Evolutionary conservation across 441 rosid species (phyloP).

Genomic region (Lepidium campestre): DNA sequence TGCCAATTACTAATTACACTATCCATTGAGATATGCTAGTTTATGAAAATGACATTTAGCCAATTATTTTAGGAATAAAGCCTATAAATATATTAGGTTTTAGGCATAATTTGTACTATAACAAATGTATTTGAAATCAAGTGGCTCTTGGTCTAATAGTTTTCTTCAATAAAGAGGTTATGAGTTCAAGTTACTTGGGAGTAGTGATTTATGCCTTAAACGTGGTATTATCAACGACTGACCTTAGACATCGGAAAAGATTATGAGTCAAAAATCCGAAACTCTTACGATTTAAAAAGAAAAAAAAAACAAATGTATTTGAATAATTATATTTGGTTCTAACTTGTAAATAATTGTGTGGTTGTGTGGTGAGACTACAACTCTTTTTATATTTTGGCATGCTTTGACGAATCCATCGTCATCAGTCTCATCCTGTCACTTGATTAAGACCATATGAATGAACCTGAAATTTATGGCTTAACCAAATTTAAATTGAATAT

Average conservation of each 20-base stretch:
- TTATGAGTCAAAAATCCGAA: too few species aligned
- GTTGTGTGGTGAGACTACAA: constrained; percentile 18
- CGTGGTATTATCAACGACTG: too few species aligned
- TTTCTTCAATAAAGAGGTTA: too few species aligned
- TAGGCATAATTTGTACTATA: not conserved
- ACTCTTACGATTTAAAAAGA: too few species aligned
- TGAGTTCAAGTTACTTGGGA: too few species aligned
- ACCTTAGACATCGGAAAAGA: too few species aligned
- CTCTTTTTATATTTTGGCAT: not conserved
- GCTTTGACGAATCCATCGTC: constrained; percentile 19
- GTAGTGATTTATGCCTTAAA: too few species aligned
- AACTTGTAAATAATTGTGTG: constrained; percentile 9
- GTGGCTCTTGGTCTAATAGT: too few species aligned
- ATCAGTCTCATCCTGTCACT: constrained; percentile 6
- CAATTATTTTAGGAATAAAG: not conserved
- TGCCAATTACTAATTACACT: constrained; percentile 14
- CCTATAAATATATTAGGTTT: not conserved
- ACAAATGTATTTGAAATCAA: not conserved
- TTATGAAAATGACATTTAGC: constrained; percentile 18
- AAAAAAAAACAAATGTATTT: constrained; percentile 1
- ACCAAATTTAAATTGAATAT: not conserved
- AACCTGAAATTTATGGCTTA: too few species aligned
- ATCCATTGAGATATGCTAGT: constrained; percentile 19
- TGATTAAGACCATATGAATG: not conserved
- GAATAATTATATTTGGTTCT: not conserved